Base-by-base conservation (phyloP, 305 asterid species). In the Fraxinus ornus region DNA sequence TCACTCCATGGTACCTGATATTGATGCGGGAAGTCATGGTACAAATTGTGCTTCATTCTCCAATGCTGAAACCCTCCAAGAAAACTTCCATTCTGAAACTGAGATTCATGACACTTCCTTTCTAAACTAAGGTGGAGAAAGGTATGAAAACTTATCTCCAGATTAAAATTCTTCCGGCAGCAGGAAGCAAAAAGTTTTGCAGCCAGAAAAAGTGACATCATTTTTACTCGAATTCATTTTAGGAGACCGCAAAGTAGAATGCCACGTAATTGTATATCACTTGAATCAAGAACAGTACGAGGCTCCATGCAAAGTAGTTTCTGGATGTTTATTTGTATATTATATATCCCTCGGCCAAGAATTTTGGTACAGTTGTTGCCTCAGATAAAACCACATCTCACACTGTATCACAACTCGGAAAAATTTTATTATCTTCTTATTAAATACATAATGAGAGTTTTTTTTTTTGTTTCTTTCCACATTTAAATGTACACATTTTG, bases 11-110 rank as follows among this genome's bases (percentile, higher is more conserved):
- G 64, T 81, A 30, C 73, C 82, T 79, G 84, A 71, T 76, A 77
- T 57, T 22, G 84, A 84, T 55, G 49, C 30, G 77, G 86, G 68
- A 81, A 78, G 75, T 71, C 79, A 74, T 80, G 86, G 80, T 60
- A 72, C 57, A 60, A 13, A 47, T 13, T 47, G 15, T 3, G 19
- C 55, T 12, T 47, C 55, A 47, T 12, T 47, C 5, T 10, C 55
- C n/a, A 47, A 47, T 47, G 55, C 57, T 47, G 57, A 47, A 47
- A 13, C 4, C 19, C 19, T 47, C 19, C 19, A 15, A 47, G 19
- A 47, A 47, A 13, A 47, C 47, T 8, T 8, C 19, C 19, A 3
- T 47, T 47, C 19, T 13, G 57, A 3, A 13, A 47, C 57, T 47
- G 57, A 47, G 57, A 13, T 13, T 47, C 19, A 13, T 13, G n/a